Evolutionary conservation across 2,329 filamentous ascomycete species (phyloP).

Genomic region (Fusarium sp.): DNA sequence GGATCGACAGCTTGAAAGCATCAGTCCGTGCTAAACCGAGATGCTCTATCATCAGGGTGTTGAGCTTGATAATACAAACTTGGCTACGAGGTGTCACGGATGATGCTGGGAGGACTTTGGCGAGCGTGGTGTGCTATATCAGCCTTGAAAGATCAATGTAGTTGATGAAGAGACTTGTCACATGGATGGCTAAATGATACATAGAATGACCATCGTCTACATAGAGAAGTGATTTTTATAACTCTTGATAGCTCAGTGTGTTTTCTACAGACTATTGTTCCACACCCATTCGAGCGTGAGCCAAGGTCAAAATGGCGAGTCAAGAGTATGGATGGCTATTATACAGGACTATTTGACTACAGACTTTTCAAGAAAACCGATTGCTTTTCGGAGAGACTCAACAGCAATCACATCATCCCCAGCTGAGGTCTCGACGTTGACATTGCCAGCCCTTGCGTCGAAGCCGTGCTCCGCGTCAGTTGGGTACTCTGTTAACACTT

Average conservation of each 20-base stretch:
- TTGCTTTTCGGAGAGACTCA: conserved; percentile 19
- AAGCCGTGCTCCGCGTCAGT: conserved; percentile 37
- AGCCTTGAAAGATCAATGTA: too few relatives aligned
- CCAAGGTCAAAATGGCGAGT: too few relatives aligned
- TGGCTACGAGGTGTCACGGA: not conserved
- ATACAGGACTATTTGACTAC: not conserved
- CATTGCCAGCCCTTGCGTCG: conserved; percentile 15
- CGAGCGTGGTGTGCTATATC: too few relatives aligned
- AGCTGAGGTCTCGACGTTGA: conserved; percentile 23
- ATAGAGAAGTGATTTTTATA: too few relatives aligned
- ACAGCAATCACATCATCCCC: not conserved
- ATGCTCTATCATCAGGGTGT: not conserved
- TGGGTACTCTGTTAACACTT: conserved; percentile 25
- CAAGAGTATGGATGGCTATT: too few relatives aligned
- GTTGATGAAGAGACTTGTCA: too few relatives aligned
- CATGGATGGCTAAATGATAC: too few relatives aligned
- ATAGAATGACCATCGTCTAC: too few relatives aligned
- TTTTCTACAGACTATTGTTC: too few relatives aligned
- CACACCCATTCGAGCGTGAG: too few relatives aligned
- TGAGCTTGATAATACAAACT: not conserved
- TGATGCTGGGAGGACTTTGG: too few relatives aligned
- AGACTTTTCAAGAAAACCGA: conserved; percentile 24
- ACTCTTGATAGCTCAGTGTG: too few relatives aligned
- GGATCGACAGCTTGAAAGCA: not conserved
- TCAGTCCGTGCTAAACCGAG: not conserved